These are phyloP conservation scores for Hanseniaspora gamundiae DNA, from an alignment of 1,139 yeast species.

Conservation along the genomic window DNA sequence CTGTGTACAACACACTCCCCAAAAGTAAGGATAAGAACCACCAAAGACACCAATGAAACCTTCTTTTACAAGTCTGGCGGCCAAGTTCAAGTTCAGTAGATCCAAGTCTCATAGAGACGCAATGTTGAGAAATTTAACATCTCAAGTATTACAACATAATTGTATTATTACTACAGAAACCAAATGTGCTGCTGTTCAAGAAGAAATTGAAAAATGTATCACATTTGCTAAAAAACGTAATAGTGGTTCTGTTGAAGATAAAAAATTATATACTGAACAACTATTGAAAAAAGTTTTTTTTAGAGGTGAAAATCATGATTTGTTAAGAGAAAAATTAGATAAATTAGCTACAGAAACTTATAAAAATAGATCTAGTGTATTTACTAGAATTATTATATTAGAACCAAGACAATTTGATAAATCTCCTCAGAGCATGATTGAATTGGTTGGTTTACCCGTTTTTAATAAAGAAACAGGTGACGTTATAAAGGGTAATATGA, in stretches of 20 bases:
- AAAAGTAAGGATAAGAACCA: too few species aligned
- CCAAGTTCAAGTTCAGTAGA: conserved; percentile 15
- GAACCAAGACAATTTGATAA: conserved; percentile 86
- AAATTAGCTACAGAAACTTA: conserved; percentile 62
- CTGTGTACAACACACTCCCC: too few species aligned
- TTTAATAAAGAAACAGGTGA: conserved; percentile 10
- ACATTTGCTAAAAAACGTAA: conserved; percentile 32
- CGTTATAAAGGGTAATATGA: conserved; percentile 21
- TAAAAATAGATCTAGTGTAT: conserved; percentile 58
- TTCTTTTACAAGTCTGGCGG: conserved; percentile 5
- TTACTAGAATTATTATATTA: conserved; percentile 70
- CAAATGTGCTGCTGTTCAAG: conserved; percentile 38
- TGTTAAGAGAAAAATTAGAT: conserved; percentile 29
- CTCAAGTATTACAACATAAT: conserved; percentile 57
- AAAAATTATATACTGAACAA: conserved; percentile 11
- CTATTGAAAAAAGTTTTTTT: conserved; percentile 19
- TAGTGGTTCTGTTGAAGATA: conserved; percentile 10
- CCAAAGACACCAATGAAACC: neutral
- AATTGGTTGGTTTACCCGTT: conserved; percentile 62
- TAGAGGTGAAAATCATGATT: conserved; percentile 23
- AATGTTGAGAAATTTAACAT: conserved; percentile 47
- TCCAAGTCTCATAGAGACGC: conserved; percentile 40
- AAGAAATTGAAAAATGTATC: conserved; percentile 43
- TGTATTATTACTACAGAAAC: conserved; percentile 59
- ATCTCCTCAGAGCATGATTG: conserved; percentile 83